Evolutionary conservation across 257 asterid genomes (phyloP).

Genomic region (Solanum pimpinellifolium): DNA sequence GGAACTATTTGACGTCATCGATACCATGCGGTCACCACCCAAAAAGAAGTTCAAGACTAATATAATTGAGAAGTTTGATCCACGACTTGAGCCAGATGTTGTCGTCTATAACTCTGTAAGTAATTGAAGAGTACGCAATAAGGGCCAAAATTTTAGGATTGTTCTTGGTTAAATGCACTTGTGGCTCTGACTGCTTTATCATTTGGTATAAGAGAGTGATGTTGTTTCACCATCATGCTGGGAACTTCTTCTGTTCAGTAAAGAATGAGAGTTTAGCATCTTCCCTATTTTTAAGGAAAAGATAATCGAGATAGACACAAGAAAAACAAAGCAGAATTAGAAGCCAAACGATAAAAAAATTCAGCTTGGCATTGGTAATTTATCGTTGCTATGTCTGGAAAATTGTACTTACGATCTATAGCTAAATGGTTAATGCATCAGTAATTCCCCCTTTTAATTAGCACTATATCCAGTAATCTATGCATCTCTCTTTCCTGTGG

Average conservation of each 20-base stretch:
- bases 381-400: neutral
- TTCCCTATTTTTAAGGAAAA: neutral
- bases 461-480: neutral
- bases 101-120: constrained; percentile 86
- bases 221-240: neutral
- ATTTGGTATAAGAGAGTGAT: neutral
- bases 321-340: neutral
- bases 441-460: neutral
- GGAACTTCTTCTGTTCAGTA: neutral
- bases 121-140: neutral
- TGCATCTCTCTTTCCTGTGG: neutral
- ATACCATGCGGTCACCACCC: constrained; percentile 83
- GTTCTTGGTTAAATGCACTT: neutral
- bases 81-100: constrained; percentile 75
- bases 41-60: constrained; percentile 65
- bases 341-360: neutral
- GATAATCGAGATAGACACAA: neutral
- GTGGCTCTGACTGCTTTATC: neutral
- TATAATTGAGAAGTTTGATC: constrained; percentile 78
- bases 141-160: neutral
- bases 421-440: neutral
- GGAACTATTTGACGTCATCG: constrained; percentile 87
- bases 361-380: neutral
- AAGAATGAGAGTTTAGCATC: neutral
- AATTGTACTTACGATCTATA: neutral